Evolutionary conservation across 2,329 filamentous ascomycete species (phyloP), one percentile per base, ranked within the genome.

Genomic region (Colletotrichum lini): DNA sequence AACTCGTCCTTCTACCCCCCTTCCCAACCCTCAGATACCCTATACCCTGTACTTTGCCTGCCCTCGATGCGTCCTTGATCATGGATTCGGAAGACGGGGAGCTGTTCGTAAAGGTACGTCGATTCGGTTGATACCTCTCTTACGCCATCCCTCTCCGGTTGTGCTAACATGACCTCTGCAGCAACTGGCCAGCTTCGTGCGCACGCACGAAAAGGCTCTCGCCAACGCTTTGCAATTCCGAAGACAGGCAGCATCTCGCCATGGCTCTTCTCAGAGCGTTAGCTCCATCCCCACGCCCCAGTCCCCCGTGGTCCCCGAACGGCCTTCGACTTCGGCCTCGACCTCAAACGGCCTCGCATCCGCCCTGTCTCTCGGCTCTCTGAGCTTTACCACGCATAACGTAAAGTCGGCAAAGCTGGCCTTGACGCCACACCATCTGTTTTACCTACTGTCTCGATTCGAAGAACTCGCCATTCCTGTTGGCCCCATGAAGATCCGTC

Each of bases 121-220:
- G 21, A 18, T 8, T 23, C 2, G 35, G 6, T 18, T n/a, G 26
- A 26, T 16, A 40, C 23, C 3, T 49, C 38, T 30, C 35, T 38
- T 38, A 0, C 10, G 8, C 35, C 35, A 16, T 30, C 15, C 26
- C 65, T 60, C 35, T 40, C 44, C 15, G 16, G 21, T 26, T 30
- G 57, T 72, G 47, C 67, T 57, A 54, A 54, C 45, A 58, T 53
- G 21, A 21, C 42, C 26, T 49, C 57, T 61, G 60, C 81, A 98
- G 96, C 96, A 97, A 88, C 89, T 99, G 81, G 95, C 96, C 80
- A 92, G 92, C 84, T 98, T 98, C 84, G 95, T 99, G 83, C 94
- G 95, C 74, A 98, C 95, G 67, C 95, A 99, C 86, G 96, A 99
- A 84, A 97, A 97, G 84, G 96, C 95, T 47, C 90, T 99, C 74